These are phyloP conservation scores for Aspergillus floridensis DNA, from an alignment of 2,329 filamentous ascomycete genomes.

Conservation along the genomic window DNA sequence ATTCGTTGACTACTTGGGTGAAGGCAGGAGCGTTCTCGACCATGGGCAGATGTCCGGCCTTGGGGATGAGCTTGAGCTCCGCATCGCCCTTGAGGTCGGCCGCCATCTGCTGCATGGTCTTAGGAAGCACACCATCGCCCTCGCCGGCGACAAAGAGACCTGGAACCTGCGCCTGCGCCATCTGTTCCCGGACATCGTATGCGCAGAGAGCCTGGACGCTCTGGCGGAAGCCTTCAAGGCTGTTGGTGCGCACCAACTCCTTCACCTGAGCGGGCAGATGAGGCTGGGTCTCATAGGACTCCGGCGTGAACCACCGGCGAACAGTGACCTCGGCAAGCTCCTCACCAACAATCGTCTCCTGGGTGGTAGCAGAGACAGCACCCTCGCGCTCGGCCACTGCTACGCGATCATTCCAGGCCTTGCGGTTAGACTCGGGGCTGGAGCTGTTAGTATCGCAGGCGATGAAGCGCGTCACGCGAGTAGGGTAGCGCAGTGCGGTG, in stretches of 20 bases:
- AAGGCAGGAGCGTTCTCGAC: conserved; percentile 70
- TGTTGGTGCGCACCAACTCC: conserved; percentile 67
- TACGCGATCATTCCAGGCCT: conserved; percentile 76
- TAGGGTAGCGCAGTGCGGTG: conserved; percentile 65
- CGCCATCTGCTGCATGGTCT: conserved; percentile 75
- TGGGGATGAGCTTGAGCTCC: conserved; percentile 63
- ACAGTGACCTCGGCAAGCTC: conserved; percentile 70
- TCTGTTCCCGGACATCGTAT: conserved; percentile 50
- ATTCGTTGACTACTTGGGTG: conserved; percentile 60
- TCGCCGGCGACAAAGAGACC: conserved; percentile 71
- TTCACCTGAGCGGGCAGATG: conserved; percentile 58
- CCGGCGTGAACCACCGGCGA: conserved; percentile 68
- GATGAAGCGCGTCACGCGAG: conserved; percentile 60
- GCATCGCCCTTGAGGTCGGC: conserved; percentile 56
- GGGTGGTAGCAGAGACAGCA: conserved; percentile 31
- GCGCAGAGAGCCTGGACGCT: conserved; percentile 65
- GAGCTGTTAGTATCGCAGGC: conserved; percentile 76
- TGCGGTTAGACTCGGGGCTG: conserved; percentile 69
- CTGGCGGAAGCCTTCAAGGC: conserved; percentile 72
- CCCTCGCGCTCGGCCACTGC: conserved; percentile 61
- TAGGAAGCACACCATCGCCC: conserved; percentile 70
- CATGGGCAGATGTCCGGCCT: conserved; percentile 81
- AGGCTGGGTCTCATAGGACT: conserved; percentile 57
- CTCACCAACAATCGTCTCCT: conserved; percentile 58
- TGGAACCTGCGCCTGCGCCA: conserved; percentile 31